Base-by-base conservation (phyloP, 371 early-diverging fungal species). In the Blakeslea trispora region DNA sequence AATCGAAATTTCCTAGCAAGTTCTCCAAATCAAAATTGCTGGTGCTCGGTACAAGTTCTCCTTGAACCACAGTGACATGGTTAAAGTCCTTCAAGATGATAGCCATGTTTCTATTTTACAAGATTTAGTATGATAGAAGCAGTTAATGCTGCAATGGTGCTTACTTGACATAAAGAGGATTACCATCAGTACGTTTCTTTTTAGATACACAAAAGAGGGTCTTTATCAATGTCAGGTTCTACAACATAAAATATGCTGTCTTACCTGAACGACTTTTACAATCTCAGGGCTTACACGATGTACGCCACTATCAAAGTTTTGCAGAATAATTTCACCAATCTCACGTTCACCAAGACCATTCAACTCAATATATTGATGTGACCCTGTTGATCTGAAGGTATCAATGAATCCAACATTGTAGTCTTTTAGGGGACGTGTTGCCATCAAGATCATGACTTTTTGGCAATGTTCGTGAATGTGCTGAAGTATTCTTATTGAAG, bases 121-220 rank as follows among this genome's bases (percentile, higher is more conserved):
- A 5, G 28, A 28, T 28, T 28, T 28, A 28, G 28, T 28, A 28
- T 5, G 5, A 28, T 5, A 28, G 28, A 28, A 28, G 7, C 28
- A 28, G 28, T 7, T 5, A 28, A 28, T n/a, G 7, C 7, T 28
- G 5, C 28, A 28, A 28, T 28, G 5, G 7, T 23, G 40, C 68
- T 53, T 66, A 74, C 72, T 82, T 84, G 53, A 84, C 82, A 57
- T 79, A 77, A 37, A 79, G 59, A 13, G 84, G 84, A 42, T 84
- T 84, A 8, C 84, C 84, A 9, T 71, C 71, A 5, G 84, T 84
- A n/a, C 79, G 72, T 62, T 81, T 72, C 73, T 64, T 42, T 24
- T 35, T 15, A 45, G n/a, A 6, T 7, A 0, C 1, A 45, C 1
- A 19, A 3, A 8, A 57, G 9, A 5, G 43, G 14, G 7, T 53